A percentile compares a stretch with the other conserved stretches of the same genome.
Conservation (phyloP, 306 rosid species). For the Acacia acuminata region DNA sequence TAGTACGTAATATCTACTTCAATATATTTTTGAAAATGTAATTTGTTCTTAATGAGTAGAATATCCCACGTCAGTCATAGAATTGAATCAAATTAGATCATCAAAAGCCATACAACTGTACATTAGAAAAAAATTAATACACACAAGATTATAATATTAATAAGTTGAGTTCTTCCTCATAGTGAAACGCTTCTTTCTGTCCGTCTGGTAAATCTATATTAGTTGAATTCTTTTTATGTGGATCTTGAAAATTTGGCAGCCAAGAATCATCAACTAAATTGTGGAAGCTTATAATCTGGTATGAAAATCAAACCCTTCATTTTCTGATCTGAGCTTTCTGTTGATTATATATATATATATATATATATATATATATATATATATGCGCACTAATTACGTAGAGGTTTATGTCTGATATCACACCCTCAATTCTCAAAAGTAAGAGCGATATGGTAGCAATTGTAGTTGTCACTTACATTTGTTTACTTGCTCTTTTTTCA, state of each 20-base stretch:
- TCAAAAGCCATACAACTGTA: background rate
- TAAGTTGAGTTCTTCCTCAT: constrained; percentile 61
- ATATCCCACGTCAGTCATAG: background rate
- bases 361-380: no score
- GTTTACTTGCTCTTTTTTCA: no score
- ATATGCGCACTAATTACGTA: no score
- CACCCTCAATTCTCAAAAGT: no score
- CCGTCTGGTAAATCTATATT: constrained; percentile 45
- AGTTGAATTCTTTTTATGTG: no score
- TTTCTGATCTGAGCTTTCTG: no score
- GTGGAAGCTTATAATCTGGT: background rate
- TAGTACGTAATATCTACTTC: background rate
- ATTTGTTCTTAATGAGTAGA: background rate
- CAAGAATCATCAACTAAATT: background rate
- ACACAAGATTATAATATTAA: no score
- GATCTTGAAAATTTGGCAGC: background rate
- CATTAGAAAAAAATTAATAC: background rate
- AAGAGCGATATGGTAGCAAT: no score
- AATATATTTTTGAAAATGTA: background rate
- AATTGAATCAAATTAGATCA: no score
- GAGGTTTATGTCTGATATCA: no score
- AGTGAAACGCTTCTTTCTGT: constrained; percentile 63
- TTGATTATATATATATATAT: no score
- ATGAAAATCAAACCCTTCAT: background rate
- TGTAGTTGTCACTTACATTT: no score